Evolutionary conservation across 2,329 filamentous ascomycete species (phyloP).

Genomic region (Exophiala sp.): DNA sequence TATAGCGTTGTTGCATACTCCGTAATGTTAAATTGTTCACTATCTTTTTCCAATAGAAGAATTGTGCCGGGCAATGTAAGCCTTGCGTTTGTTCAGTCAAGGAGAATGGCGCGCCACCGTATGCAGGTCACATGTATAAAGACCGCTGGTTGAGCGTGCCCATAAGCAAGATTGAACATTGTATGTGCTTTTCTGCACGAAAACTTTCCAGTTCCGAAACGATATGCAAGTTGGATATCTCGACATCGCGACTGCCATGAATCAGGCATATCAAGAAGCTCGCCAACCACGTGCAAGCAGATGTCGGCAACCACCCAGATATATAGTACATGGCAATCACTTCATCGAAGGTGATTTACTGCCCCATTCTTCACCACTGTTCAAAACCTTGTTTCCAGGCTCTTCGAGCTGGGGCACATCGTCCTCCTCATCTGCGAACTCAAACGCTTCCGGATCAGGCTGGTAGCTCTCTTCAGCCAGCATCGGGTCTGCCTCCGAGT

Average conservation of each 20-base stretch:
- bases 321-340: conserved; percentile 9
- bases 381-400: conserved; percentile 22
- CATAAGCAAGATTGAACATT: too few species aligned
- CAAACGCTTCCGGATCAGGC: conserved; percentile 9
- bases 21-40: too few species aligned
- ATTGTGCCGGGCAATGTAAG: too few species aligned
- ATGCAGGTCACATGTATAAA: too few species aligned
- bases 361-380: conserved; percentile 26
- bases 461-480: conserved; percentile 23
- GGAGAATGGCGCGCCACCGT: too few species aligned
- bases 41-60: too few species aligned
- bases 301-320: background rate
- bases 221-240: background rate
- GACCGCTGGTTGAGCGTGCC: too few species aligned
- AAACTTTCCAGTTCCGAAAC: too few species aligned
- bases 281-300: background rate
- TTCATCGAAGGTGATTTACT: conserved; percentile 9
- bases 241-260: background rate
- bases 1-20: too few species aligned
- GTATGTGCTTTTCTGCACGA: too few species aligned
- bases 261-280: background rate
- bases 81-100: too few species aligned
- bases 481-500: conserved; percentile 21
- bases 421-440: conserved; percentile 26
- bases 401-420: conserved; percentile 21